Base-by-base conservation (phyloP, 1,284 basidiomycete genomes). In the Cryptococcus depauperatus region DNA sequence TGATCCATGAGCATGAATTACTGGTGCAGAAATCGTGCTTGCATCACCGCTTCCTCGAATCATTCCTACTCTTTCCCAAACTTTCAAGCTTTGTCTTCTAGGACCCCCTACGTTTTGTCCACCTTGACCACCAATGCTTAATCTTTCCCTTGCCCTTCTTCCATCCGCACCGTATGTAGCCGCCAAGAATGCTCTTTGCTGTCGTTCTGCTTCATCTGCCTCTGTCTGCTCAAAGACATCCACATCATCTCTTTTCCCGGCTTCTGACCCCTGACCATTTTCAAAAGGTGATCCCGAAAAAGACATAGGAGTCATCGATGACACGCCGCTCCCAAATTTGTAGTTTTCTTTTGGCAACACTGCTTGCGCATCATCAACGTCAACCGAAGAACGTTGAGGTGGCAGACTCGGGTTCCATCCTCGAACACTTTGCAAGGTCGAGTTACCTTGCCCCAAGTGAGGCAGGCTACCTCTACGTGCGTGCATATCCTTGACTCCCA, bases 201-300 rank as follows among this genome's bases (percentile, higher is more conserved):
- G 69, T 16, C 63, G 52, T 34, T 71, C 69, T 14, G 69, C 69
- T 44, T 71, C 69, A n/a, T 59, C 60, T 19, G 56, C 55, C 41
- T 71, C 69, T 2, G 64, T 57, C 37, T 58, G 43, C 33, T 61
- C 55, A 47, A 70, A 66, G 11, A 57, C 58, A 35, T 61, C 54
- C 43, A 54, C 35, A 22, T 47, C 43, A 26, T 48, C 50, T 18
- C 37, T 39, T 32, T 42, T 40, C 28, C 44, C 48, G 18, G 47
- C 21, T 29, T 43, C 48, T 26, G 51, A 32, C 23, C 50, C 43
- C 33, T 52, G 49, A 27, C 25, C 44, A 23, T 18, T 30, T 10
- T 50, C 49, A 9, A 21, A 30, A 5, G 54, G 55, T 3, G 56
- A 56, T 3, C 46, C 55, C 5, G 49, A 28, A 6, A 51, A 54